phyloP scores from a whole-genome alignment of 306 rosid genomes.

The Vigna unguiculata region DNA sequence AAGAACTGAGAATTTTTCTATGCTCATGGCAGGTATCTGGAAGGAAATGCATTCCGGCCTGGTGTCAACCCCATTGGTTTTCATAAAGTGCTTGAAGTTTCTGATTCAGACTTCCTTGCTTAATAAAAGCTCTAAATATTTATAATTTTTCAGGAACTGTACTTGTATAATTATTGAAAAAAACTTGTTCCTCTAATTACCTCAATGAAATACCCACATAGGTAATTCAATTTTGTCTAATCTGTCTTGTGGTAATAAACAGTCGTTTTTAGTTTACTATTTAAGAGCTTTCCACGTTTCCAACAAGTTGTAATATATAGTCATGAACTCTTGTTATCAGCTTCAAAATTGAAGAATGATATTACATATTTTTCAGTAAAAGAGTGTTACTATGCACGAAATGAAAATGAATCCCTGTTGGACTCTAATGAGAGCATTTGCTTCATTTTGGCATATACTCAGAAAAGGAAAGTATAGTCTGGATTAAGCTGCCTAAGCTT shows the following conservation, averaged over 20 bases:
- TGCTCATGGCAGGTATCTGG: conserved; percentile 68
- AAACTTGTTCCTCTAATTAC: conserved; percentile 41
- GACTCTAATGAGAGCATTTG: background rate
- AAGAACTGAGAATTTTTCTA: conserved; percentile 31
- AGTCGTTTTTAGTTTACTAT: conserved; percentile 13
- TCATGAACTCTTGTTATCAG: conserved; percentile 3
- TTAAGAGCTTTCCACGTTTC: conserved; percentile 36
- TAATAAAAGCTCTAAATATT: conserved; percentile 49
- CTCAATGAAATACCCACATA: conserved; percentile 56
- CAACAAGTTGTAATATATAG: conserved; percentile 30
- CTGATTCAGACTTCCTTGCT: conserved; percentile 86
- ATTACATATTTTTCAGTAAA: background rate
- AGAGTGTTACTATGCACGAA: background rate
- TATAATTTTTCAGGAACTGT: conserved; percentile 41
- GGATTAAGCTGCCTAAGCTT: background rate
- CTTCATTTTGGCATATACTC: background rate
- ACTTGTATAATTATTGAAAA: conserved; percentile 52
- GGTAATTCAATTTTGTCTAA: conserved; percentile 50
- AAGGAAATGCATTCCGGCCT: conserved; percentile 88
- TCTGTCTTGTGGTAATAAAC: conserved; percentile 32
- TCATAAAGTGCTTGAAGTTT: conserved; percentile 93
- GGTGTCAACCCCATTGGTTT: conserved; percentile 85
- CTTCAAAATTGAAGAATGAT: conserved; percentile 9
- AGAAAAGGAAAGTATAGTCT: background rate
- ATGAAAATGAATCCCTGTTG: background rate